Percentiles rank a stretch among this genome's conserved stretches.
phyloP scores from a whole-genome alignment of 352 stramenopile species.

The Ophiocytium majus region DNA sequence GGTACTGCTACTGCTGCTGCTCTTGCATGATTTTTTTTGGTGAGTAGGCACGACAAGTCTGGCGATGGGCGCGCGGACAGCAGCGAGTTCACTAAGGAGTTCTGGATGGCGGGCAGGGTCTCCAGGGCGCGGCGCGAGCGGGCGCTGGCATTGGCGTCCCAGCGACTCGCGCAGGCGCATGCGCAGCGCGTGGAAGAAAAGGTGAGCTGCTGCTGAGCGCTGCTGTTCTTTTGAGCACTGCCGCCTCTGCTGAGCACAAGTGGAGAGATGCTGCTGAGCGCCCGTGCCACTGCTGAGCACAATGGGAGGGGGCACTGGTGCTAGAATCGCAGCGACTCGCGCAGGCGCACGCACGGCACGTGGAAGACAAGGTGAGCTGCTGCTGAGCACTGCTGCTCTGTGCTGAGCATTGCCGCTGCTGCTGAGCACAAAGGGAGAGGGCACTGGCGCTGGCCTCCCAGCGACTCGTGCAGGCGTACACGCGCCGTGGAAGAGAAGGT shows the following conservation, averaged over 20 bases:
- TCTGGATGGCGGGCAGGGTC: constrained; percentile 35
- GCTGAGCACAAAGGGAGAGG: too few relatives aligned
- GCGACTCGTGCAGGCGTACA: background rate
- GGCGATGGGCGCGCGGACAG: constrained; percentile 41
- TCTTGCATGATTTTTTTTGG: too few relatives aligned
- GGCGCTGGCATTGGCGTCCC: background rate
- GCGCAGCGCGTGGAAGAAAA: constrained; percentile 25
- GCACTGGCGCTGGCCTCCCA: background rate
- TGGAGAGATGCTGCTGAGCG: too few relatives aligned
- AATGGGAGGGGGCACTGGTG: background rate
- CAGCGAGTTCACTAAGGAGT: constrained; percentile 53
- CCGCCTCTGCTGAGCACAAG: too few relatives aligned
- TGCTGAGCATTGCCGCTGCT: too few relatives aligned
- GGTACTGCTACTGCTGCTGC: too few relatives aligned
- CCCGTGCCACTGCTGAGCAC: background rate
- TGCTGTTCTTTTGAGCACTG: too few relatives aligned
- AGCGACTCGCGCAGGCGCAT: background rate
- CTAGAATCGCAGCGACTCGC: background rate
- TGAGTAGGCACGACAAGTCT: constrained; percentile 49
- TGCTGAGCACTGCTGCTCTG: too few relatives aligned
- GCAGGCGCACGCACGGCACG: background rate
- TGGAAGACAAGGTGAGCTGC: constrained; percentile 24
- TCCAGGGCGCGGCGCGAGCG: background rate
- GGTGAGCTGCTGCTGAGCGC: constrained; percentile 10
- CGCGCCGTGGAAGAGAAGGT: constrained; percentile 6